Evolutionary conservation across 306 rosid species (phyloP), one percentile per base, ranked within the genome.

Genomic region (Rosa lucieae): DNA sequence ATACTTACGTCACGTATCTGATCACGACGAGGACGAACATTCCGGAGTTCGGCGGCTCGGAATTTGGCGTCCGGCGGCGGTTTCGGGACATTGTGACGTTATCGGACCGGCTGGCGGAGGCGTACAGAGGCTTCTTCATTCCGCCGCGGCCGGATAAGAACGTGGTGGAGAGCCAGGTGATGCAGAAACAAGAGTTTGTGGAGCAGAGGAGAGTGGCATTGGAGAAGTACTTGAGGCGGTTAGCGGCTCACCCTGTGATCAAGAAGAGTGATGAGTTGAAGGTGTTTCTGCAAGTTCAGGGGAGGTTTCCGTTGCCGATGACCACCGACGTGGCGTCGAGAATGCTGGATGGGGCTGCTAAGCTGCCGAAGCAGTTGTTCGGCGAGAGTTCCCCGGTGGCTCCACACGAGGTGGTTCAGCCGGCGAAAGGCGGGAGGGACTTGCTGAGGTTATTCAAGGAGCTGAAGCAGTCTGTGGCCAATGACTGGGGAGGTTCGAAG

Each of bases 121-220:
- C 94, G 3, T 95, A 90, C 68, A 84, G 99, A 12, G 98, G 99
- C 10, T 82, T 84, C 35, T 92, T 95, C 69, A 84, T 95, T 51
- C 98, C 99, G 61, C 88, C 91, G 43, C 76, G 99, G 71, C 99
- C 99, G 61, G 99, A 95, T 78, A 95, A 95, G 93, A 93, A 86
- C 82, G 86, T 94, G 20, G 96, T 93, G 80, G 99, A 95, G 89
- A 92, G 97, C 74, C 97, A 95, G 82, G 97, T 95, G 78, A 95
- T 95, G 99, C 98, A 93, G 79, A 95, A 88, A 77, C 91, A 89
- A 72, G 99, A 95, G 77, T 95, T 95, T 53, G 98, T 95, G 70
- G 99, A 95, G 86, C 99, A 93, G 87, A 88, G 99, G 77, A 88
- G 99, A 65, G 82, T 85, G 44, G 93, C 97, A 20, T 56, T 95